Evolutionary conservation across 257 asterid species (phyloP), one percentile per base, ranked within the genome.

Genomic region (Knoxia roxburghii): DNA sequence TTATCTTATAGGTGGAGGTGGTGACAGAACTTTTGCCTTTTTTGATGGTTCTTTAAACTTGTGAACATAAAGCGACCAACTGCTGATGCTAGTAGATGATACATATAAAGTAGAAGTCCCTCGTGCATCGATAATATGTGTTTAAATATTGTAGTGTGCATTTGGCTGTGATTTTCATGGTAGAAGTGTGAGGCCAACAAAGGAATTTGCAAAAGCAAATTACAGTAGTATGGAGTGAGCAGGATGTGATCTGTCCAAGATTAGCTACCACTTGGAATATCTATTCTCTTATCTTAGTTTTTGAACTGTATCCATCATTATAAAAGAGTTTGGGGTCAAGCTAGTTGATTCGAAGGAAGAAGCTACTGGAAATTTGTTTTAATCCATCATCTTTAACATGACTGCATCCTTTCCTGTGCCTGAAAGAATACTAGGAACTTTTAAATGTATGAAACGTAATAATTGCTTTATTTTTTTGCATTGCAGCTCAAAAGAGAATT

Each of bases 401-500:
- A 46, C 8, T 27, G 5, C 57, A 18, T 46, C 29, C 27, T 37
- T n/a, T 73, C 46, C 64, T 26, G 8, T 40, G 10, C 29, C 41
- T 68, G 4, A 7, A 52, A 52, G 27, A 37, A n/a, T 39, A 46
- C 54, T 21, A 18, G 15, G 29, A 12, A 18, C 45, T 48, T 21
- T 68, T 13, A 46, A 40, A 14, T 29, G 66, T 67, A 21, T 30
- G 23, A 43, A 12, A n/a, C 18, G n/a, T 23, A 17, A 48, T 21
- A 46, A 53, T 43, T 27, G 7, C 23, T 33, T 65, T 37, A 39
- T 69, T 32, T 6, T 61, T 68, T 55, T 64, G 40, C 32, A 30
- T 72, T 85, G 81, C 92, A 94, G 99, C 95, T 94, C 53, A 94
- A 90, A 84, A 87, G 89, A 79, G 99, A 94, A 76, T 79, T 90